A percentile compares a stretch with the other conserved stretches of the same genome.
Evolutionary conservation across 2,329 filamentous ascomycete species (phyloP).

Genomic region (Beauveria asiatica): DNA sequence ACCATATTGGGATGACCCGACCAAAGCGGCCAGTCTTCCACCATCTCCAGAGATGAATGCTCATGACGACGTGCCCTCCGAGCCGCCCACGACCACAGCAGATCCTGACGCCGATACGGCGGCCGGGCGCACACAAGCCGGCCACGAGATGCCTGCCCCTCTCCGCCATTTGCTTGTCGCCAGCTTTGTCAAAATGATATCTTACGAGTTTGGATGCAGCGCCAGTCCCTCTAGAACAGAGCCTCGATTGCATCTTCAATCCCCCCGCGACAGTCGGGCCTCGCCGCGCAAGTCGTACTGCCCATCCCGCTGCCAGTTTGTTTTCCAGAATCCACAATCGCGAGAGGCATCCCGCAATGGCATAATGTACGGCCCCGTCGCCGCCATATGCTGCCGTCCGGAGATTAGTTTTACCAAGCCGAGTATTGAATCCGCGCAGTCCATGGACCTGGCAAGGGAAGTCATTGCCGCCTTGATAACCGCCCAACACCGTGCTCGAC

Average conservation of each 20-base stretch:
- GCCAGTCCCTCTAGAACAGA: slow-evolving; percentile 48
- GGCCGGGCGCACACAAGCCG: slow-evolving; percentile 36
- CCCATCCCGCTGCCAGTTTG: slow-evolving; percentile 49
- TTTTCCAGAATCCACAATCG: slow-evolving; percentile 52
- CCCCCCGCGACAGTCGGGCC: slow-evolving; percentile 22
- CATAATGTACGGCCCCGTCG: slow-evolving; percentile 53
- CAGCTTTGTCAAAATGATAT: slow-evolving; percentile 54
- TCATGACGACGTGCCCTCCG: slow-evolving; percentile 7
- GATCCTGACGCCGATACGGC: slow-evolving; percentile 12
- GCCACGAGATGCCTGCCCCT: slow-evolving; percentile 49
- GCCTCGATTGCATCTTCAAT: slow-evolving; percentile 47
- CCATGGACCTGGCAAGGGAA: slow-evolving; percentile 54
- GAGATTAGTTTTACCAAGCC: slow-evolving; percentile 40
- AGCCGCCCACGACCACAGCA: slow-evolving; percentile 1
- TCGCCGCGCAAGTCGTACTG: slow-evolving; percentile 43
- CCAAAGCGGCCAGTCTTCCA: slow-evolving; percentile 25
- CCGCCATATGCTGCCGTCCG: slow-evolving; percentile 49
- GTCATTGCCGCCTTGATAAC: slow-evolving; percentile 51
- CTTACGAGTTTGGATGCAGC: slow-evolving; percentile 59
- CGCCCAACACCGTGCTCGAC: slow-evolving; percentile 54
- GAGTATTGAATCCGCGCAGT: slow-evolving; percentile 44
- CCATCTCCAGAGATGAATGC: slow-evolving; percentile 25
- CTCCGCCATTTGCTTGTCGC: slow-evolving; percentile 48
- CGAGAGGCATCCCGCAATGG: slow-evolving; percentile 51
- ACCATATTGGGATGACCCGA: slow-evolving; percentile 54